Evolutionary conservation across 306 rosid genomes (phyloP).

Genomic region (Phaseolus lunatus): DNA sequence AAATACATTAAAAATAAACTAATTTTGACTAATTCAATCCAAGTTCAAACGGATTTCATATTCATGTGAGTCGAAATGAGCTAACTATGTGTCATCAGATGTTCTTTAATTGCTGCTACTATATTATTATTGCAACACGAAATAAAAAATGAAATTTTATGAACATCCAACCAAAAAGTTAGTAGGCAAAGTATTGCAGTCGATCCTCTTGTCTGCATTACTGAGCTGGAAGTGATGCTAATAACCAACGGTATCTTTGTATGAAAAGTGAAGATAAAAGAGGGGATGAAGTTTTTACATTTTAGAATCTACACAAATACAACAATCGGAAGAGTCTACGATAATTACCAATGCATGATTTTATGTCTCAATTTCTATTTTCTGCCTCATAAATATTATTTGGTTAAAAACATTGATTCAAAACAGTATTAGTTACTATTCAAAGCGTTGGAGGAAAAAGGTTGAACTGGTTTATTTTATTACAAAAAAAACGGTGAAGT

Average conservation of each 20-base stretch:
- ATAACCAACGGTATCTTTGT: background rate
- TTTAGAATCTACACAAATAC: background rate
- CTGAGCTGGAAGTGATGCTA: background rate
- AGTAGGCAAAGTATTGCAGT: conserved; percentile 22
- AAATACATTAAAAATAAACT: conserved; percentile 5
- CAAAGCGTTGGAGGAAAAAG: conserved; percentile 1
- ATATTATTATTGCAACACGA: background rate
- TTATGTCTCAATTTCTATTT: background rate
- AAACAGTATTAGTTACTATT: background rate
- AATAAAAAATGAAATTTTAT: conserved; percentile 14
- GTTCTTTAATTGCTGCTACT: background rate
- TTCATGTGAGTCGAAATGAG: conserved; percentile 10
- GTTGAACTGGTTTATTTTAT: conserved; percentile 14
- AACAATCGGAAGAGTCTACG: too few relatives aligned
- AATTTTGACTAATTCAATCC: background rate
- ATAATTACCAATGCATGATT: background rate
- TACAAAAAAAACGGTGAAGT: too few relatives aligned
- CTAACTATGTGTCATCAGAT: conserved; percentile 13
- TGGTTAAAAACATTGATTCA: background rate
- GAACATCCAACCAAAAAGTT: conserved; percentile 18
- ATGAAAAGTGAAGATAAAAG: background rate
- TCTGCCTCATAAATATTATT: background rate
- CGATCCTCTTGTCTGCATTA: conserved; percentile 9
- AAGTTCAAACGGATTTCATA: background rate
- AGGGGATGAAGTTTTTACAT: background rate